Base-by-base conservation (phyloP, 768 basidiomycete species). In the Tricholoma saponaceum region DNA sequence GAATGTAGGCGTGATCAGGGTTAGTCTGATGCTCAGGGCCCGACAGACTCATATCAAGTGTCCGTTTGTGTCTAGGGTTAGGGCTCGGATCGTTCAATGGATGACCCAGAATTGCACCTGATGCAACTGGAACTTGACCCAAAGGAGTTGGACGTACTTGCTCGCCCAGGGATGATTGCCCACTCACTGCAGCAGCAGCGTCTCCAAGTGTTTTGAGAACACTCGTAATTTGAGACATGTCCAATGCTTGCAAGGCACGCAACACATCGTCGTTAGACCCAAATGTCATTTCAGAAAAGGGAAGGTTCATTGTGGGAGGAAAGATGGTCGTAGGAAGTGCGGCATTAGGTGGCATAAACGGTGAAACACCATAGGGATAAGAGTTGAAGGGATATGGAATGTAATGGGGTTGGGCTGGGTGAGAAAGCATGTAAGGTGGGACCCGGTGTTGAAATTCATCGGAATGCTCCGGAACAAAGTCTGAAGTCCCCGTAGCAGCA, bases 181-280 rank as follows among this genome's bases (percentile, higher is more conserved):
- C 64, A 57, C 72, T 78, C 16, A 77, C 73, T 10, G 76, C 73
- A 23, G 76, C 74, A 1, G 83, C 77, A 16, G 81, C 82, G 32
- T 87, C 87, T 8, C 83, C 83, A 1, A 90, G 72, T 7, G 81
- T 80, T 67, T 83, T 86, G 57, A 92, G 75, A 10, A 84, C 86
- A 54, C 75, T 79, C 0, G 87, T 82, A 56, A 92, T 81, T 72
- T 85, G 89, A 52, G 85, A 78, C 56, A 87, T 75, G 62, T 92
- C 90, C 59, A 91, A 73, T 50, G 85, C 83, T 67, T 91, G 89
- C 51, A 92, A 70, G 10, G 83, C 84, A 32, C 85, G 87, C 44
- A 91, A 72, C 46, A 92, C 81, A 58, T 90, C 87, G 50, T 92
- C 90, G 63, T 83, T 88, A 23, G 86, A 86, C 12, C 78, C 76